These are phyloP conservation scores for Termitomyces sp. DNA, from an alignment of 768 basidiomycete species.

Conservation along the genomic window DNA sequence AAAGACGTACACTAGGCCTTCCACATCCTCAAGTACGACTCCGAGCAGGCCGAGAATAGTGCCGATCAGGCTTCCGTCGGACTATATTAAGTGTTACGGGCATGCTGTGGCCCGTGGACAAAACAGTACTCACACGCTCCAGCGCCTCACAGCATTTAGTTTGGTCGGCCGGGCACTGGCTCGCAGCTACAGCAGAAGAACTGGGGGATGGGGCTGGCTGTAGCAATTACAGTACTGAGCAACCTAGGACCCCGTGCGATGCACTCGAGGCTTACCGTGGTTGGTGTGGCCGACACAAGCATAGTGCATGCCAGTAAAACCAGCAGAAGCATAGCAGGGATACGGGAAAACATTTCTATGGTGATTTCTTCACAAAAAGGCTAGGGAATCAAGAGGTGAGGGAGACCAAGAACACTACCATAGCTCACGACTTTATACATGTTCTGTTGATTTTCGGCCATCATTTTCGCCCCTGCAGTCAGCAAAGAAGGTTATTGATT, in stretches of 20 bases:
- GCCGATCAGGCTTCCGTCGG: constrained; percentile 19
- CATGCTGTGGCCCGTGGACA: not conserved
- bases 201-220: constrained; percentile 9
- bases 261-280: constrained; percentile 11
- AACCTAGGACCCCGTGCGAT: not conserved
- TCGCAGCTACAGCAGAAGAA: constrained; percentile 14
- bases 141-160: constrained; percentile 23
- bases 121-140: constrained; percentile 15
- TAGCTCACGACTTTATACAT: not conserved
- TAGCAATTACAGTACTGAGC: not conserved
- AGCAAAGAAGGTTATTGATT: not conserved
- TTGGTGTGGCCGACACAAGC: constrained; percentile 19
- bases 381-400: not conserved
- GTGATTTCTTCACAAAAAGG: not conserved
- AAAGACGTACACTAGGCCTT: constrained; percentile 21
- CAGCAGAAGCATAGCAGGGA: constrained; percentile 10
- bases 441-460: not conserved
- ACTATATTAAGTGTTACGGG: constrained; percentile 3
- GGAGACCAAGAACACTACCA: not conserved
- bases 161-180: constrained; percentile 19
- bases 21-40: constrained; percentile 21
- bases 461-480: not conserved
- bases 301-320: constrained; percentile 12
- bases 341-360: constrained; percentile 15
- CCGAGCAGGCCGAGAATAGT: constrained; percentile 20